Evolutionary conservation across 139 green algal species (phyloP), one percentile per base, ranked within the genome.

Genomic region (Coccomyxa sp.): DNA sequence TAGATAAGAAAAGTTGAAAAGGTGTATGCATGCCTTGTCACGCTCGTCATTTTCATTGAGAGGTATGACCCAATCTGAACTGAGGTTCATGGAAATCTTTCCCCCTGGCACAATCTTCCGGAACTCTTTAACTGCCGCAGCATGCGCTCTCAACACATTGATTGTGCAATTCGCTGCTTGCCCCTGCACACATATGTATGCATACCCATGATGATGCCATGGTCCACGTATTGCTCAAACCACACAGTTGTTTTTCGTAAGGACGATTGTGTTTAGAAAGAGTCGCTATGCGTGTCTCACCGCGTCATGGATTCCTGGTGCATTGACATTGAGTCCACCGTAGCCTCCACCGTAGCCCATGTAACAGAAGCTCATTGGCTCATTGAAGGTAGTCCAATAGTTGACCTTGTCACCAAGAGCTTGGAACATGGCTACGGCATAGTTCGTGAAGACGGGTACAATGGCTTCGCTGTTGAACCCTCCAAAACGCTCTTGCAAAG

Each of bases 361-460:
- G 4, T 30, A 32, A 27, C 80, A 85, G 63, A 84, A 83, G 12
- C 58, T 83, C 7, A 79, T 71, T 0, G 83, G 83, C 81, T 89
- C 86, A 68, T 92, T 92, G 83, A 92, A 87, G 10, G 89, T 92
- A 27, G 87, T 86, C 89, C 89, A 92, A 58, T 89, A 76, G 14
- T 71, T 82, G 0, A 92, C 81, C 12, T 84, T 83, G 79, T 87
- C 80, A 28, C 87, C 87, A 79, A 90, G 86, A 28, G 82, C 83
- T 0, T 79, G 21, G 45, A 90, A 89, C 11, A 88, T 77, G 3
- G 86, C 83, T 14, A 87, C 75, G 0, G 87, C 87, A 63, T 87
- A 92, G 11, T 80, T 25, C 17, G 78, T 63, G 84, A 87, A 92
- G 77, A 90, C 86, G 0, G 79, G 77, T 27, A 88, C 82, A 13